These are phyloP conservation scores for Ogataea henricii DNA, from an alignment of 805 yeast genomes.

Conservation along the genomic window DNA sequence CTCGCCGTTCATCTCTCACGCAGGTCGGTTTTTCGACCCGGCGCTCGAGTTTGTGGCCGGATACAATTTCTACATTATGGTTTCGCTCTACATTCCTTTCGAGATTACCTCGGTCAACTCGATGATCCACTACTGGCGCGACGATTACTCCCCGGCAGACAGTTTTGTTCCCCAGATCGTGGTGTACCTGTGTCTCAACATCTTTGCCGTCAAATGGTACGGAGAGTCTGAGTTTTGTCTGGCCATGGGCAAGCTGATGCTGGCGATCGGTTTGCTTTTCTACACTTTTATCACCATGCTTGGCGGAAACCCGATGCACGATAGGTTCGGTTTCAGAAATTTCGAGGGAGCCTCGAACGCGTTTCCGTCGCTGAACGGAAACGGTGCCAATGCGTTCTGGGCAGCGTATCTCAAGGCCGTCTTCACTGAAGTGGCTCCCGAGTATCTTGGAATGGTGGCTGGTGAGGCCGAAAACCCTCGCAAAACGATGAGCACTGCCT, in stretches of 20 bases:
- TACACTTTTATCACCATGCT: constrained; percentile 82
- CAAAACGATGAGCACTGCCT: constrained; percentile 73
- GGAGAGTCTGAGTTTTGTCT: constrained; percentile 86
- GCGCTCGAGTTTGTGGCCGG: constrained; percentile 76
- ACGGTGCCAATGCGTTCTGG: constrained; percentile 68
- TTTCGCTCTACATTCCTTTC: constrained; percentile 77
- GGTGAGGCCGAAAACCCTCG: constrained; percentile 70
- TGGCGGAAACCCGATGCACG: constrained; percentile 80
- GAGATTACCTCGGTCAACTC: constrained; percentile 82
- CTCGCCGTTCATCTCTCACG: constrained; percentile 74
- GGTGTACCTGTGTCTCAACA: constrained; percentile 61
- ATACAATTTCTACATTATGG: constrained; percentile 77
- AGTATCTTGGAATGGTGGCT: constrained; percentile 81
- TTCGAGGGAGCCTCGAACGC: constrained; percentile 35
- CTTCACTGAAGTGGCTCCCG: constrained; percentile 81
- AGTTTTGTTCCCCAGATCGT: constrained; percentile 66
- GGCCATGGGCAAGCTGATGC: constrained; percentile 68
- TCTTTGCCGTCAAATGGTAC: constrained; percentile 71
- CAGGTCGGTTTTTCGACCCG: constrained; percentile 75
- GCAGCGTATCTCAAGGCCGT: constrained; percentile 70
- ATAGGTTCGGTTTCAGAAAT: constrained; percentile 35
- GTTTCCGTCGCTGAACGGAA: constrained; percentile 54
- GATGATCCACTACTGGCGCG: constrained; percentile 79
- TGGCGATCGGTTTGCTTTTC: constrained; percentile 73
- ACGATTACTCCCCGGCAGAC: constrained; percentile 71